Conservation (phyloP, 2,329 filamentous ascomycete genomes). For the Stachybotrys chartarum region DNA sequence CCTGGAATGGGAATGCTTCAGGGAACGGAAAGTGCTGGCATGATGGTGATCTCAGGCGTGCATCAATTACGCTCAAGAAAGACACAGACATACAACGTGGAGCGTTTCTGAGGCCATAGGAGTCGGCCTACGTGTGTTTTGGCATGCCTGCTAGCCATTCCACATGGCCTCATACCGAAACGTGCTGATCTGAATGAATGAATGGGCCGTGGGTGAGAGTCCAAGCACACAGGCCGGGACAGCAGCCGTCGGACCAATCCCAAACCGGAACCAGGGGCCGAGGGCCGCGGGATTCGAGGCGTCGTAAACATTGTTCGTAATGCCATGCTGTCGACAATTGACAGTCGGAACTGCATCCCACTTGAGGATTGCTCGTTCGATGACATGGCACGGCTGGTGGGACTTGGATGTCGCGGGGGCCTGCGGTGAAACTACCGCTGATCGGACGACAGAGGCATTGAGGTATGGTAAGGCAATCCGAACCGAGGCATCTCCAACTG, state of each 20-base stretch:
- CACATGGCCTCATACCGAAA: not conserved
- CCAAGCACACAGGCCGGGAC: not conserved
- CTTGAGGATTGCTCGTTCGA: too few relatives aligned
- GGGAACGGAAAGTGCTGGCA: not conserved
- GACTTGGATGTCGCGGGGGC: too few relatives aligned
- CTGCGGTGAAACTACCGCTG: too few relatives aligned
- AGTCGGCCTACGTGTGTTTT: not conserved
- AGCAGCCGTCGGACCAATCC: not conserved
- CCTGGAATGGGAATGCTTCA: not conserved
- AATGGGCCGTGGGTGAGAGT: not conserved
- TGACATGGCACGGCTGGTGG: too few relatives aligned
- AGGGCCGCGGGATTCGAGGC: not conserved
- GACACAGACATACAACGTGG: not conserved
- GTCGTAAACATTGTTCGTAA: too few relatives aligned
- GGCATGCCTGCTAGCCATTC: not conserved
- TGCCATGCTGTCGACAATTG: not conserved
- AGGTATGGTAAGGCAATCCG: not conserved
- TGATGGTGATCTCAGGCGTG: not conserved
- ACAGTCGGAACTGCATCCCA: conserved; percentile 1
- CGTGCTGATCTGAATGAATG: not conserved
- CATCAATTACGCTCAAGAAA: not conserved
- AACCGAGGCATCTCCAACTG: too few relatives aligned
- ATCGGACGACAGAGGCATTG: not conserved
- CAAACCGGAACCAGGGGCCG: not conserved
- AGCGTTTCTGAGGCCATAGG: not conserved